Percentiles rank a stretch among this genome's conserved stretches.
Conservation (phyloP, 2,329 filamentous ascomycete genomes). For the Alternaria postmessia region DNA sequence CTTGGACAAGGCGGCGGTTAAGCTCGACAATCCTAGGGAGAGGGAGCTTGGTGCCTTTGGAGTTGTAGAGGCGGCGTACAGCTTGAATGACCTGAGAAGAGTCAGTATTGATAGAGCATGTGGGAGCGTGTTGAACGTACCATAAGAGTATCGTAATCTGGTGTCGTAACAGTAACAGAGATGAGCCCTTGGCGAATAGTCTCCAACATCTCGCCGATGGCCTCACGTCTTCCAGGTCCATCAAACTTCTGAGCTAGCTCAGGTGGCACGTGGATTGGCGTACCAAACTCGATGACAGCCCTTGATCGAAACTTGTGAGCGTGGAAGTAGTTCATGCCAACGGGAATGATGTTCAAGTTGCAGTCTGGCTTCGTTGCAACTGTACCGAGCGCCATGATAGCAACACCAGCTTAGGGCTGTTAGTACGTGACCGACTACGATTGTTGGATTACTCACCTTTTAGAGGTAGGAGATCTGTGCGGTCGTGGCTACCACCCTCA, state of each 20-base stretch:
- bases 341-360: conserved; percentile 91
- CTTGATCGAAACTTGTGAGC: conserved; percentile 97
- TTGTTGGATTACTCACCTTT: conserved; percentile 59
- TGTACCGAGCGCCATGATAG: conserved; percentile 95
- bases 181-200: conserved; percentile 85
- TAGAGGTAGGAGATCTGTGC: conserved; percentile 86
- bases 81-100: conserved; percentile 79
- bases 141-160: conserved; percentile 97
- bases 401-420: conserved; percentile 75
- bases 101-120: conserved; percentile 37
- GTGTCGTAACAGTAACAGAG: conserved; percentile 88
- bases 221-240: conserved; percentile 74
- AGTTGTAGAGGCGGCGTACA: conserved; percentile 90
- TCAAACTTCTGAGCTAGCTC: conserved; percentile 88
- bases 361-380: conserved; percentile 85
- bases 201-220: conserved; percentile 84
- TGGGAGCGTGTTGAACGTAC: conserved; percentile 44
- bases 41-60: conserved; percentile 90
- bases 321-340: conserved; percentile 99
- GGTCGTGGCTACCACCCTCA: conserved; percentile 94
- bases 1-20: conserved; percentile 87
- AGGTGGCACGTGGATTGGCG: conserved; percentile 81
- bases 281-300: conserved; percentile 94
- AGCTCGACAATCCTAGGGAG: conserved; percentile 93
- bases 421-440: conserved; percentile 14